Evolutionary conservation across 176 grass and related monocot genomes (phyloP).

Genomic region (Cenchrus americanus): DNA sequence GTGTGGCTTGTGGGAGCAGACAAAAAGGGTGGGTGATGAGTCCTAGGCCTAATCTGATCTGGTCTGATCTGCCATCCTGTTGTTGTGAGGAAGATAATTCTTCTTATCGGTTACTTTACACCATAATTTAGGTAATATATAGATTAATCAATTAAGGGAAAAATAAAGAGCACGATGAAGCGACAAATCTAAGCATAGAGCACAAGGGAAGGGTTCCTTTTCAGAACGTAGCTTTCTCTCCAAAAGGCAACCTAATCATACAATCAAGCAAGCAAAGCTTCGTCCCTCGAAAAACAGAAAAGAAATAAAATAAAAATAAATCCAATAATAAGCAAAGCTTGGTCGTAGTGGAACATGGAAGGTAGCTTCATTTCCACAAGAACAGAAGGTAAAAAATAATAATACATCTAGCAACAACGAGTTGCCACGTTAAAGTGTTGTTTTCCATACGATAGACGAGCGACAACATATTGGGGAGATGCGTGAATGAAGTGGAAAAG

Average conservation of each 20-base stretch:
- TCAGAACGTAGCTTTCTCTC: slow-evolving; percentile 20
- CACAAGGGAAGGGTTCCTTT: slow-evolving; percentile 1
- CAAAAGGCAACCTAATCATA: neutral
- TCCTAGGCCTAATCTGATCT: slow-evolving; percentile 32
- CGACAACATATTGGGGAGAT: neutral
- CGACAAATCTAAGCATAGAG: slow-evolving; percentile 32
- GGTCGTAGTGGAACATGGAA: neutral
- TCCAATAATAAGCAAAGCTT: neutral
- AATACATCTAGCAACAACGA: neutral
- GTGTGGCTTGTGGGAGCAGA: slow-evolving; percentile 28
- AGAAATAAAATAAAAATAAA: too few species aligned
- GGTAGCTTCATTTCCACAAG: neutral
- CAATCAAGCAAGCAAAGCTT: neutral
- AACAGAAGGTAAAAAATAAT: neutral
- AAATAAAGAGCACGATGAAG: too few species aligned
- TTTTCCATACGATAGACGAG: neutral
- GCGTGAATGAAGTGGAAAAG: neutral
- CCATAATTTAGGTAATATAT: neutral
- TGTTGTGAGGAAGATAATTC: neutral
- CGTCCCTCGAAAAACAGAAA: too few species aligned
- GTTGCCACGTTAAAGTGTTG: slow-evolving; percentile 44
- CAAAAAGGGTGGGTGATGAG: slow-evolving; percentile 41
- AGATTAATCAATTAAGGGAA: neutral
- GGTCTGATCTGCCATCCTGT: neutral
- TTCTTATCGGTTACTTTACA: neutral